Conservation (phyloP, 2,329 filamentous ascomycete genomes). For the Sporothrix sp. region DNA sequence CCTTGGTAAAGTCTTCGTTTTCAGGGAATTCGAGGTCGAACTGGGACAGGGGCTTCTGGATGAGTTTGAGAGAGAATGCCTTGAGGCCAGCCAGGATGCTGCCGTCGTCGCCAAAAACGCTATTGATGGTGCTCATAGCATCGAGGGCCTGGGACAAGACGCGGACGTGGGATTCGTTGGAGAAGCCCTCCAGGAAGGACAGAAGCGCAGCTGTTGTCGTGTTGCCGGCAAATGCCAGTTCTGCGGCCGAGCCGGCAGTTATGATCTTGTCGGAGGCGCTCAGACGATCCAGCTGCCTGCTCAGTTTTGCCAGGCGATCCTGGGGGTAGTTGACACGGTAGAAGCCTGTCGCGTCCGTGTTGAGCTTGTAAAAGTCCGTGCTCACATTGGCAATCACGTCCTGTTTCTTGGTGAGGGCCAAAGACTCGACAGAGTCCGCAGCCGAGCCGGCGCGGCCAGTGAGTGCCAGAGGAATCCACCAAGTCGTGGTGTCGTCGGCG, state of each 20-base stretch:
- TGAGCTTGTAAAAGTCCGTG: slow-evolving; percentile 84
- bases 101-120: slow-evolving; percentile 73
- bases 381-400: slow-evolving; percentile 67
- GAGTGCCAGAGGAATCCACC: slow-evolving; percentile 90
- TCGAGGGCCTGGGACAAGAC: slow-evolving; percentile 83
- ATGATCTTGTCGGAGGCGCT: slow-evolving; percentile 86
- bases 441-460: slow-evolving; percentile 61
- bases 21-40: slow-evolving; percentile 79
- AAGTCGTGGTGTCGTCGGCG: slow-evolving; percentile 82
- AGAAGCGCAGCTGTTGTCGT: slow-evolving; percentile 73
- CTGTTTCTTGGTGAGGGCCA: slow-evolving; percentile 65
- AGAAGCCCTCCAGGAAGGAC: slow-evolving; percentile 76
- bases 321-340: slow-evolving; percentile 91
- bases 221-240: slow-evolving; percentile 79
- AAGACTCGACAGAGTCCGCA: slow-evolving; percentile 42
- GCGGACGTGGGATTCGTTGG: slow-evolving; percentile 70
- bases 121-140: slow-evolving; percentile 65
- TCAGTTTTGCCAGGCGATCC: slow-evolving; percentile 70
- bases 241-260: slow-evolving; percentile 79
- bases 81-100: slow-evolving; percentile 62
- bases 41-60: slow-evolving; percentile 62
- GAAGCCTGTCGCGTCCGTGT: slow-evolving; percentile 77
- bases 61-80: slow-evolving; percentile 68
- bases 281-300: slow-evolving; percentile 64
- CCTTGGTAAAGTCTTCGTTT: slow-evolving; percentile 70